A percentile compares a stretch with the other conserved stretches of the same genome.
These are phyloP conservation scores for Phaeotremella fagi DNA, from an alignment of 768 basidiomycete genomes.

Conservation along the genomic window DNA sequence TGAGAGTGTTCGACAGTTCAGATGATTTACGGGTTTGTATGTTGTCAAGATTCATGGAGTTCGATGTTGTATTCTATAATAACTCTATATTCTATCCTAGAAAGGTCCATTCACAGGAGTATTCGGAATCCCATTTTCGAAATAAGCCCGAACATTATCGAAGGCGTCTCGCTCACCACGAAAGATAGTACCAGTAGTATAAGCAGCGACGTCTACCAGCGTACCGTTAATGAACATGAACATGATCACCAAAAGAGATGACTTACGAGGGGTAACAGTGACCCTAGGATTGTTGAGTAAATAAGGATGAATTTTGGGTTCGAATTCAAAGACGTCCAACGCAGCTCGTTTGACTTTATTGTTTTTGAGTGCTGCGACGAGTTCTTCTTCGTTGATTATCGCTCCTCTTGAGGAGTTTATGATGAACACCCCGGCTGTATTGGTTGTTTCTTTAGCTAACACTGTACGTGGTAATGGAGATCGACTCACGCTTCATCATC, in stretches of 20 bases:
- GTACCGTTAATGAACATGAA: not conserved
- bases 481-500: conserved; percentile 35
- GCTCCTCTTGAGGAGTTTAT: conserved; percentile 43
- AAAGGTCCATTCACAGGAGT: conserved; percentile 38
- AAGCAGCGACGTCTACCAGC: conserved; percentile 12
- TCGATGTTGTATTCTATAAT: not conserved
- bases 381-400: conserved; percentile 44
- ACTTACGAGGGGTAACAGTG: conserved; percentile 20
- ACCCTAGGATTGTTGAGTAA: conserved; percentile 29
- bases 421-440: conserved; percentile 29
- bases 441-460: not conserved
- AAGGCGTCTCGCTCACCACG: conserved; percentile 32
- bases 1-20: not conserved
- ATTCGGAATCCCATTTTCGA: conserved; percentile 28
- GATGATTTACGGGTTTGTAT: not conserved
- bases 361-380: conserved; percentile 42
- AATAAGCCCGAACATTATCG: conserved; percentile 28
- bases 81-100: not conserved
- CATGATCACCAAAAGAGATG: not conserved
- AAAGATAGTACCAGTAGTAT: conserved; percentile 22
- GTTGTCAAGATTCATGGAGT: not conserved
- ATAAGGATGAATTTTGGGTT: conserved; percentile 38
- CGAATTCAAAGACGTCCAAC: conserved; percentile 47
- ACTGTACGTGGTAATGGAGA: not conserved
- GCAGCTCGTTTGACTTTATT: conserved; percentile 43